Conservation (phyloP, 176 grass and related monocot species). For the Rhipidocladum racemiflorum region DNA sequence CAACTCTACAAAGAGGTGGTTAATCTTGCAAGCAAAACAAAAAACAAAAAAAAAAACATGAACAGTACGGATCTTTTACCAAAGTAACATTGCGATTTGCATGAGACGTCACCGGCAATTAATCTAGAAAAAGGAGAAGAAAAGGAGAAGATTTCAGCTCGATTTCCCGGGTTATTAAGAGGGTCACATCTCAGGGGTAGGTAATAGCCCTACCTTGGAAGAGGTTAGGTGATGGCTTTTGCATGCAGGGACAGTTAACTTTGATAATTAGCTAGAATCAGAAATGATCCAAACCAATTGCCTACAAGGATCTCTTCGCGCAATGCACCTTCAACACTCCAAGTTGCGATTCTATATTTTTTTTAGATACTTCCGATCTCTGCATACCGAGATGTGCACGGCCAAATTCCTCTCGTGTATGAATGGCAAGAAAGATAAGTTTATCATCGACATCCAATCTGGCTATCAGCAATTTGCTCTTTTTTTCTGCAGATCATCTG, state of each 20-base stretch:
- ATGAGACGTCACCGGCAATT: neutral
- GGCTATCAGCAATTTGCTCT: neutral
- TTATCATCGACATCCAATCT: neutral
- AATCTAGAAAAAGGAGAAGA: slow-evolving; percentile 14
- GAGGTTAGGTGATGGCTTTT: slow-evolving; percentile 20
- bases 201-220: slow-evolving; percentile 32
- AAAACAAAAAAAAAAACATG: neutral
- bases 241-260: neutral
- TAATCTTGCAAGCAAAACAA: neutral
- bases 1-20: slow-evolving; percentile 9
- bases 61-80: neutral
- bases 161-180: slow-evolving; percentile 42
- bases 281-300: neutral
- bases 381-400: too few relatives aligned
- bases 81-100: neutral
- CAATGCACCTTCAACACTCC: slow-evolving; percentile 18
- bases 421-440: neutral
- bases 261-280: neutral
- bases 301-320: neutral
- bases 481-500: slow-evolving; percentile 19
- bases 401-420: neutral
- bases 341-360: neutral
- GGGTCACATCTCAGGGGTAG: slow-evolving; percentile 46
- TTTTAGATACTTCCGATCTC: too few relatives aligned
- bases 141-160: slow-evolving; percentile 20